phyloP scores from a whole-genome alignment of 2,329 filamentous ascomycete genomes.

The Neonectria magnoliae region DNA sequence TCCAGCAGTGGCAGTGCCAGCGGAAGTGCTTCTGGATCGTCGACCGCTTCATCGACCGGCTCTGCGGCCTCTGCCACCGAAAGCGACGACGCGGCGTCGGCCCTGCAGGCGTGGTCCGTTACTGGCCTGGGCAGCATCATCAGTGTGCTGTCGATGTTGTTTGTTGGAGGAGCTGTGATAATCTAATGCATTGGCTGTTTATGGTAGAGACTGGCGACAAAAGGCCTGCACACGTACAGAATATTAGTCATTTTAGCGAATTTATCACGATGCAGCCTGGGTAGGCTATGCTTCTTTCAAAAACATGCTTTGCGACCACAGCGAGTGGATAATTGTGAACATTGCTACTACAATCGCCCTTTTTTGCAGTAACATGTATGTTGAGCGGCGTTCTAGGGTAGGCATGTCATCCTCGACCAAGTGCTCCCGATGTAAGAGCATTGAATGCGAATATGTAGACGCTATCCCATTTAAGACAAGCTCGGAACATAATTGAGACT shows the following conservation, averaged over 20 bases:
- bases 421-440: no score
- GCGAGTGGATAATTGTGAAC: no score
- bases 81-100: slow-evolving; percentile 38
- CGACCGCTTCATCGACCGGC: slow-evolving; percentile 32
- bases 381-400: no score
- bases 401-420: no score
- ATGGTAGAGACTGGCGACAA: not conserved
- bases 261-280: not conserved
- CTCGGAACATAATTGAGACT: no score
- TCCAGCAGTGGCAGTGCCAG: slow-evolving; percentile 18
- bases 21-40: slow-evolving; percentile 11
- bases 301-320: not conserved
- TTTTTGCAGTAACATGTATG: no score
- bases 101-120: slow-evolving; percentile 37
- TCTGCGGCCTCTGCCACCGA: slow-evolving; percentile 34
- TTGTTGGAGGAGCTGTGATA: slow-evolving; percentile 44
- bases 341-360: no score
- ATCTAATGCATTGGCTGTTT: slow-evolving; percentile 32
- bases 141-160: slow-evolving; percentile 41
- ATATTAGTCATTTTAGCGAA: slow-evolving; percentile 1
- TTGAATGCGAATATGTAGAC: no score
- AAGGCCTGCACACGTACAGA: slow-evolving; percentile 3
- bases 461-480: no score
- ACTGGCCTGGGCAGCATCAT: slow-evolving; percentile 37
- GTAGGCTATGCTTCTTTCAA: not conserved